Evolutionary conservation across 2,329 filamentous ascomycete species (phyloP).

Genomic region (Alternaria triticina): DNA sequence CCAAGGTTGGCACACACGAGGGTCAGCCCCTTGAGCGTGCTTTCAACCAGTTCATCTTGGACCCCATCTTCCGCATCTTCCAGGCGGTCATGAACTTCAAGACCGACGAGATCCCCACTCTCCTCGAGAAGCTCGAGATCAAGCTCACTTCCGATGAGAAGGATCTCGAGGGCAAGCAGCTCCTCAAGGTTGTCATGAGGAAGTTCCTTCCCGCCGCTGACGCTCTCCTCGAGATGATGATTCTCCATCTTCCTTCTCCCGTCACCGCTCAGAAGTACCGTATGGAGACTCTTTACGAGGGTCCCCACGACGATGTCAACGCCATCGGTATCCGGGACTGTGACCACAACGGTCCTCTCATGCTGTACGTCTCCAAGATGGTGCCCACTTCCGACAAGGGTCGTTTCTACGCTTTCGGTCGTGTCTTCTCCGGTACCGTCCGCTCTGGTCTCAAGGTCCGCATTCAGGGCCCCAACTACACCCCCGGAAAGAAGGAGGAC

Average conservation of each 20-base stretch:
- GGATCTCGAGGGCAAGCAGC: slow-evolving; percentile 94
- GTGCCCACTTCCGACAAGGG: slow-evolving; percentile 99
- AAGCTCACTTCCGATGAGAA: slow-evolving; percentile 88
- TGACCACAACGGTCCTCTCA: slow-evolving; percentile 96
- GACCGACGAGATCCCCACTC: slow-evolving; percentile 83
- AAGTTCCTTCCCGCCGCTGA: slow-evolving; percentile 99
- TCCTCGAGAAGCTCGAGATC: slow-evolving; percentile 92
- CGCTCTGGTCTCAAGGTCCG: slow-evolving; percentile 98
- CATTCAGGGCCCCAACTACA: slow-evolving; percentile 99
- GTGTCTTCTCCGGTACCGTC: slow-evolving; percentile 99
- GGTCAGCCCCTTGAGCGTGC: slow-evolving; percentile 94
- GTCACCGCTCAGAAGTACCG: slow-evolving; percentile 96
- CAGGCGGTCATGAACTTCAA: slow-evolving; percentile 96
- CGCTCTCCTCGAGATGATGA: slow-evolving; percentile 99
- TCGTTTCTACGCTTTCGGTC: slow-evolving; percentile 99
- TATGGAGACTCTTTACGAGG: slow-evolving; percentile 98
- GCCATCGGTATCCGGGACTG: slow-evolving; percentile 98
- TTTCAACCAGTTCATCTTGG: slow-evolving; percentile 99
- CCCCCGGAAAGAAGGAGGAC: slow-evolving; percentile 97
- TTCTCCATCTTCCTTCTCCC: slow-evolving; percentile 97
- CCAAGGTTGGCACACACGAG: slow-evolving; percentile 81
- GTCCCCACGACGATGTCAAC: slow-evolving; percentile 88
- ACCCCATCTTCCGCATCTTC: slow-evolving; percentile 99
- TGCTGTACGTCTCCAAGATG: slow-evolving; percentile 99
- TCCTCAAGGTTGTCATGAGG: slow-evolving; percentile 97